These are phyloP conservation scores for Termitomyces sp. DNA, from an alignment of 768 basidiomycete species.

Conservation along the genomic window DNA sequence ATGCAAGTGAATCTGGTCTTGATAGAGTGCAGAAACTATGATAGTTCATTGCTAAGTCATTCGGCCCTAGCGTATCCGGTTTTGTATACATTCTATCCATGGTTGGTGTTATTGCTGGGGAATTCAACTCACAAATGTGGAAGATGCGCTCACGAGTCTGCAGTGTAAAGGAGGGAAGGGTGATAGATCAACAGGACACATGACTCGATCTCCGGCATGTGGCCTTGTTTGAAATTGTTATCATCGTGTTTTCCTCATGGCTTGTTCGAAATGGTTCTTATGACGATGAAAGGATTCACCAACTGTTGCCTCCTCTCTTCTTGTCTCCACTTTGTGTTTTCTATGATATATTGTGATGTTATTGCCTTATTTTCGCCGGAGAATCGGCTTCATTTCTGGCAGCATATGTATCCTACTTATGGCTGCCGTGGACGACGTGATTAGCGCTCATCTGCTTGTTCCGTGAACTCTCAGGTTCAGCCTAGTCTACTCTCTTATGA, in stretches of 20 bases:
- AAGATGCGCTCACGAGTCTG: background rate
- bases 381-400: background rate
- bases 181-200: background rate
- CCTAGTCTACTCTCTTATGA: background rate
- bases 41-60: background rate
- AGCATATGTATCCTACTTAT: too few relatives aligned
- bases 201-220: background rate
- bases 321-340: background rate
- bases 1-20: background rate
- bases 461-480: background rate
- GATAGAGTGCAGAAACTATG: background rate
- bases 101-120: background rate
- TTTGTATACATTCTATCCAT: background rate
- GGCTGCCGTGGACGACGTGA: background rate
- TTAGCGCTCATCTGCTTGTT: too few relatives aligned
- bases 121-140: background rate
- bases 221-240: background rate
- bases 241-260: constrained; percentile 5
- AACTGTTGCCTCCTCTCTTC: background rate
- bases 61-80: background rate
- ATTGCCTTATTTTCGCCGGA: background rate
- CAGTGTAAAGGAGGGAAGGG: background rate
- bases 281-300: background rate
- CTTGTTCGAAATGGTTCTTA: background rate
- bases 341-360: background rate